Conservation (phyloP, 2,329 filamentous ascomycete genomes). For the Penicillium sp. region DNA sequence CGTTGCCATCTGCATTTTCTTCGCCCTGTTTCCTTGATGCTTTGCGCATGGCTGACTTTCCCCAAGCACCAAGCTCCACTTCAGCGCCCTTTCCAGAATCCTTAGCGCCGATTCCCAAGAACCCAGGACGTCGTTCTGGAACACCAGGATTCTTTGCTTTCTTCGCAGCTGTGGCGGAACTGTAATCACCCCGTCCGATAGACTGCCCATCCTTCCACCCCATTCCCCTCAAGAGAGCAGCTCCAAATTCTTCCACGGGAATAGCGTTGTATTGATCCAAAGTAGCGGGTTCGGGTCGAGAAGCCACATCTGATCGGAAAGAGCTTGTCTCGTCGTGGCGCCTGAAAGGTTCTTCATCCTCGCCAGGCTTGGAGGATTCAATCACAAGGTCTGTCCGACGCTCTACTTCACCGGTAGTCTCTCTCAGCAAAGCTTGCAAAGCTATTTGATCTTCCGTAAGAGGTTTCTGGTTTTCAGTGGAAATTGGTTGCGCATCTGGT, state of each 20-base stretch:
- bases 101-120: slow-evolving; percentile 88
- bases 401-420: slow-evolving; percentile 52
- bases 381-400: slow-evolving; percentile 61
- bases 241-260: slow-evolving; percentile 93
- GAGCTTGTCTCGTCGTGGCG: slow-evolving; percentile 59
- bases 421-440: slow-evolving; percentile 69
- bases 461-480: slow-evolving; percentile 36
- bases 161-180: slow-evolving; percentile 46
- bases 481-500: slow-evolving; percentile 29
- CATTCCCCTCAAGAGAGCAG: slow-evolving; percentile 88
- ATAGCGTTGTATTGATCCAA: slow-evolving; percentile 86
- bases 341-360: slow-evolving; percentile 27
- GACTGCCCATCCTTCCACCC: slow-evolving; percentile 81
- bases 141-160: slow-evolving; percentile 66
- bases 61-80: slow-evolving; percentile 80
- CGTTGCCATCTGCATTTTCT: slow-evolving; percentile 47
- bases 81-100: slow-evolving; percentile 65
- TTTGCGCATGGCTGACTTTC: slow-evolving; percentile 64
- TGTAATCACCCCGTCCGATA: slow-evolving; percentile 62
- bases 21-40: slow-evolving; percentile 63
- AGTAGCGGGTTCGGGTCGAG: slow-evolving; percentile 75
- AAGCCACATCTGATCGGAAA: slow-evolving; percentile 71
- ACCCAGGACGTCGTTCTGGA: slow-evolving; percentile 74
- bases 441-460: slow-evolving; percentile 68
- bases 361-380: slow-evolving; percentile 38